Percentiles rank a stretch among this genome's conserved stretches.
These are phyloP conservation scores for Eudorina sp. DNA, from an alignment of 139 green algal genomes.

Conservation along the genomic window DNA sequence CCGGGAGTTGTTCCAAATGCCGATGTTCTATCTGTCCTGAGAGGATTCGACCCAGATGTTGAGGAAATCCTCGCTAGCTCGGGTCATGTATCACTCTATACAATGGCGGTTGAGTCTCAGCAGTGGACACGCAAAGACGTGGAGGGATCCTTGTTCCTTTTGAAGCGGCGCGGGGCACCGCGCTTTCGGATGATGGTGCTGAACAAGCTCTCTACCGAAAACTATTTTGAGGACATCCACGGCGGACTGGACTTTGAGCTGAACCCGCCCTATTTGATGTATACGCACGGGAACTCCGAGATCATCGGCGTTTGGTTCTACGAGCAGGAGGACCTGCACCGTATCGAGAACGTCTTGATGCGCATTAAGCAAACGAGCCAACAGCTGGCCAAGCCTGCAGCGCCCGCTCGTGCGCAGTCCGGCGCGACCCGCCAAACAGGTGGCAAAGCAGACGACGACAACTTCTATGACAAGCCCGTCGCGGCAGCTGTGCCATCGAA, in stretches of 20 bases:
- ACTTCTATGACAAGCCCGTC: constrained; percentile 64
- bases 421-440: not conserved
- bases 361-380: constrained; percentile 62
- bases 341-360: constrained; percentile 74
- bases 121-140: constrained; percentile 90
- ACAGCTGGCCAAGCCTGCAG: not conserved
- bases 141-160: constrained; percentile 91
- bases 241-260: constrained; percentile 82
- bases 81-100: constrained; percentile 87
- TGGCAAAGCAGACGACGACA: constrained; percentile 44
- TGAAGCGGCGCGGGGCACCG: constrained; percentile 79
- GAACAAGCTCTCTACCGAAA: constrained; percentile 85
- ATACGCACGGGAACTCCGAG: constrained; percentile 80
- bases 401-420: not conserved
- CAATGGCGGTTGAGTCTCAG: constrained; percentile 75
- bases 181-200: constrained; percentile 92
- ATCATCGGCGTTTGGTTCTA: constrained; percentile 96
- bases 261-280: constrained; percentile 88
- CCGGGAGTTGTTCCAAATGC: not conserved
- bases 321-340: constrained; percentile 80
- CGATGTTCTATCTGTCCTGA: constrained; percentile 8
- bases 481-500: not conserved
- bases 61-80: constrained; percentile 48
- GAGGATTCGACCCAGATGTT: constrained; percentile 39
- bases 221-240: constrained; percentile 84